Base-by-base conservation (phyloP, 2,329 filamentous ascomycete genomes). In the Trichoderma lentiforme region DNA sequence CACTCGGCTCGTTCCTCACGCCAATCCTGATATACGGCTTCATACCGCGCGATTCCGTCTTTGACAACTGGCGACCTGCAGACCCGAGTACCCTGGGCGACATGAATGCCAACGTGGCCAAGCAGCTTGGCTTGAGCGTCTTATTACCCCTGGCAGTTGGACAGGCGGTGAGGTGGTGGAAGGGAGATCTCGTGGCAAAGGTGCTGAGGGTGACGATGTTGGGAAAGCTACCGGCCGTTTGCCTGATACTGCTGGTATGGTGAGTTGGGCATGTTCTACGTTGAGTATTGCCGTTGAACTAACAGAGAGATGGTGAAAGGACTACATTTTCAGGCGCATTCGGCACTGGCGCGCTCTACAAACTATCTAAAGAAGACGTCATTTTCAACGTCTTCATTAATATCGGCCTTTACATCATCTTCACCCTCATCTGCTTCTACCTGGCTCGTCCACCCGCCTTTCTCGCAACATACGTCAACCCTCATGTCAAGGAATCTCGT, bases 301-400 rank as follows among this genome's bases (percentile, higher is more conserved):
- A 21, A 69, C 14, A 3, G 14, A 26, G 2, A n/a, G 1, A 8
- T 47, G 18, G 7, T 1, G 81, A 3, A 3, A 92, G 90, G 91
- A 88, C 89, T 11, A 91, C 90, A 0, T 91, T 90, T 76, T 91
- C 90, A n/a, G 85, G 86, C 30, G 86, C 87, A 4, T 93, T 93
- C 76, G 84, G 88, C 32, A 91, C 89, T 0, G 85, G 86, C 0
- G 90, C 90, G 0, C 86, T 93, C 36, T 84, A 86, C 56, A 79
- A 83, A 24, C 83, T 92, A 28, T 88, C 88, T 1, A 83, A 84
- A 2, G 85, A 86, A 53, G 92, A 90, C 62, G 83, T 93, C 47
- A 78, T 91, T 53, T 92, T 93, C 79, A 86, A 90, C 57, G 85
- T 92, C 12, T 88, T 93, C 72, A 88, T 93, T 74, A 90, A 91